phyloP scores from a whole-genome alignment of 495 filamentous ascomycete genomes.

The Niebla homalea region DNA sequence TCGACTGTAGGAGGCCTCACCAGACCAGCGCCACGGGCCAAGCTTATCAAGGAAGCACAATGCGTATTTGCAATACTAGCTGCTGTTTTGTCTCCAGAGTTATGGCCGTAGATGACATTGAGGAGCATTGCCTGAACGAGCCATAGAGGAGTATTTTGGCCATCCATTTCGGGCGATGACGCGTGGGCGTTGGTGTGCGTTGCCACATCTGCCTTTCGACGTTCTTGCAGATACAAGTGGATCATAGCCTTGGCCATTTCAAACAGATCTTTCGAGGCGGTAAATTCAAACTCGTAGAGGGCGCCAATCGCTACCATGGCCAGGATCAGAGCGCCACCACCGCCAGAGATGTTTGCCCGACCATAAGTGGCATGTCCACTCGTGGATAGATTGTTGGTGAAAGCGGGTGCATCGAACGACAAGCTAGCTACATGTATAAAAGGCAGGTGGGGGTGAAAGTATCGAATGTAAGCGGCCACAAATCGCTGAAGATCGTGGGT shows the following conservation, averaged over 20 bases:
- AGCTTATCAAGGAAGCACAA: constrained; percentile 77
- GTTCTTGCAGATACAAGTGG: constrained; percentile 81
- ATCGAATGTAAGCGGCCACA: constrained; percentile 80
- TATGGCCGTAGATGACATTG: constrained; percentile 92
- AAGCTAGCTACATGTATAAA: constrained; percentile 89
- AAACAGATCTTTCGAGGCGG: constrained; percentile 73
- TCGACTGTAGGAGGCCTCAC: constrained; percentile 30
- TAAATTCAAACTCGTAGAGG: constrained; percentile 77
- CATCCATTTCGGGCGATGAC: constrained; percentile 47
- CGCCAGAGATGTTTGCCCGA: constrained; percentile 55
- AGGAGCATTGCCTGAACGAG: constrained; percentile 97
- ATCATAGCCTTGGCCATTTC: constrained; percentile 94
- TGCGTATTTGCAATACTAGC: constrained; percentile 88
- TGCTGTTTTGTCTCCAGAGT: constrained; percentile 81
- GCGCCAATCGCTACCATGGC: constrained; percentile 96
- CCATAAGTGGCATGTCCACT: constrained; percentile 41
- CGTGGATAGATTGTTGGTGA: constrained; percentile 41
- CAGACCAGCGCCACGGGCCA: constrained; percentile 77
- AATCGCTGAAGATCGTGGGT: constrained; percentile 90
- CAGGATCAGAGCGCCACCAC: constrained; percentile 79
- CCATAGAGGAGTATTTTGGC: constrained; percentile 82
- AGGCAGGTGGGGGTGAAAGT: constrained; percentile 89
- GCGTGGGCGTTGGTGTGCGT: constrained; percentile 55
- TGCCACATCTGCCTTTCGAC: constrained; percentile 77
- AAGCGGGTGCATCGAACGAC: constrained; percentile 70